Evolutionary conservation across 164 flowering plant genomes (phyloP).

Genomic region (Chimonanthus praecox): DNA sequence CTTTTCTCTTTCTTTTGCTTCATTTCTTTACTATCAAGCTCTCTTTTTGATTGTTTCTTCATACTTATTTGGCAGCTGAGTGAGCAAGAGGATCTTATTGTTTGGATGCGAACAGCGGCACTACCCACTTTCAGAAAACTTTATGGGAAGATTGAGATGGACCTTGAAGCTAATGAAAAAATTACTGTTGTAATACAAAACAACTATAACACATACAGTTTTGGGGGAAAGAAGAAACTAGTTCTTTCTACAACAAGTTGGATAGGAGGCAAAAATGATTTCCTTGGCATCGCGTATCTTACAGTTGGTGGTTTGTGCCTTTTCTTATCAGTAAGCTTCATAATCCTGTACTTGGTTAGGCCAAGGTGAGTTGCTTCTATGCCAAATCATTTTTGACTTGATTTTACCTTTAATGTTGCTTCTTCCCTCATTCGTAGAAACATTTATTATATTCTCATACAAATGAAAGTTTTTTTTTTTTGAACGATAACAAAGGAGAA

Average conservation of each 20-base stretch:
- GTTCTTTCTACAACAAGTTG: conserved; percentile 19
- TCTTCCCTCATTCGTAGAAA: neutral
- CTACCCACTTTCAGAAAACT: conserved; percentile 81
- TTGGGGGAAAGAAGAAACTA: conserved; percentile 59
- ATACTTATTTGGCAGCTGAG: conserved; percentile 47
- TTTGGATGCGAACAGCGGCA: conserved; percentile 96
- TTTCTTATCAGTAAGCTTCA: conserved; percentile 54
- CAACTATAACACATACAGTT: conserved; percentile 80
- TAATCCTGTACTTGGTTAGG: conserved; percentile 44
- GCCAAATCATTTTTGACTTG: neutral
- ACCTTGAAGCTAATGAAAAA: conserved; percentile 47
- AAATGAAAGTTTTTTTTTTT: neutral
- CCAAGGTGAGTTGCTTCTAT: conserved; percentile 55
- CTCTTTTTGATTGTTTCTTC: neutral
- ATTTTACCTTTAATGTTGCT: neutral
- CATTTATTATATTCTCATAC: neutral
- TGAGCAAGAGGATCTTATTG: conserved; percentile 85
- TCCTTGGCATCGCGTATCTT: conserved; percentile 68
- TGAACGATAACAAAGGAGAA: neutral
- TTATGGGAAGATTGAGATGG: conserved; percentile 70
- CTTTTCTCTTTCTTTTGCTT: neutral
- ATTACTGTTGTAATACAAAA: conserved; percentile 53
- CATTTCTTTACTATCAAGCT: neutral
- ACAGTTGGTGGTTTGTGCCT: conserved; percentile 68
- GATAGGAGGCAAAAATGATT: conserved; percentile 86